Base-by-base conservation (phyloP, 179 eudicot species). In the Beta lomatogona region DNA sequence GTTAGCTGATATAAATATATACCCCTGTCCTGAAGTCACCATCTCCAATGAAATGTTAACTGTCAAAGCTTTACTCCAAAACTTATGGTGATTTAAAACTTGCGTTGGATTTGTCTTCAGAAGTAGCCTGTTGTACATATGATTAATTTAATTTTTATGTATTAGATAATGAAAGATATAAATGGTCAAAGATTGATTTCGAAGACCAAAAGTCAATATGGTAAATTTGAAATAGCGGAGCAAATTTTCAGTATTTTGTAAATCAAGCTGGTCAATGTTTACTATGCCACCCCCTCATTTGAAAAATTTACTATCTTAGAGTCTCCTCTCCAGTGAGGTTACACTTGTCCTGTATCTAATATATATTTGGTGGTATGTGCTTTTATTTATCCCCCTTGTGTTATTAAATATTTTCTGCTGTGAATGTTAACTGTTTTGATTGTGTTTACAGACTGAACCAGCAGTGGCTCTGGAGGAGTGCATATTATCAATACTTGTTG, bases 401-500 rank as follows among this genome's bases (percentile, higher is more conserved):
- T 78, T 13, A 46, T 65, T 64, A 7, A 76, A 41, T 70, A 72
- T 50, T 25, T 78, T 55, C 48, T 75, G 50, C 41, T 79, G 78
- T 75, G 52, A 68, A 71, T 10, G 13, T 53, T 25, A 61, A 10
- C 57, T 18, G 7, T 76, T 53, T 77, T 79, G 68, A 53, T 75
- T 87, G 82, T 77, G 59, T 57, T 61, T 85, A 77, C 92, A 95
- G 98, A 82, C 88, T 65, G 88, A 91, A 78, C 91, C 94, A 58
- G 75, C 92, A 11, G 79, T 84, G 45, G 84, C 86, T 73, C 82
- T 92, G 92, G 98, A 95, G 83, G 98, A 95, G 72, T 87, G 90
- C 89, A 82, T 92, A 82, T 77, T 92, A 22, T 88, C 97, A 18
- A 86, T 94, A 83, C 88, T 92, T 76, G 74, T 92, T 77, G 99